Evolutionary conservation across 2,329 filamentous ascomycete species (phyloP).

Genomic region (Colletotrichum falcatum): DNA sequence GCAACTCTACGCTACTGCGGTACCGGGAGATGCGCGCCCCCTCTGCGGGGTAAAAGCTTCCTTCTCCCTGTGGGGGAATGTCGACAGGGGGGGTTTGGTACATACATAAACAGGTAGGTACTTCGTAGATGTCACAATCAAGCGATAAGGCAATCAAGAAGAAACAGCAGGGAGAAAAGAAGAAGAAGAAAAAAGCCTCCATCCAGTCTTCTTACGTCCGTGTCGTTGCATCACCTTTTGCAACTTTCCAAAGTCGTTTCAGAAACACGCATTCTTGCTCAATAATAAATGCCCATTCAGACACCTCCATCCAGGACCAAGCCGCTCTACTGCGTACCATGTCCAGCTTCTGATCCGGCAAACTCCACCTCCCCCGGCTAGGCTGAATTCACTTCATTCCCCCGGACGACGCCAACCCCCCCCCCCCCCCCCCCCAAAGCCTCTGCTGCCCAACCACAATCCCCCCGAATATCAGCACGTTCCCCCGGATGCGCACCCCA

Average conservation of each 20-base stretch:
- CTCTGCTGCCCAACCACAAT: slow-evolving; percentile 26
- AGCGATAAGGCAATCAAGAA: neutral
- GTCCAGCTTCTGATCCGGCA: neutral
- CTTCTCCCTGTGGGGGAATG: slow-evolving; percentile 21
- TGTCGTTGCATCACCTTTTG: neutral
- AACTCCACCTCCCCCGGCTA: neutral
- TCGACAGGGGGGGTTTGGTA: slow-evolving; percentile 35
- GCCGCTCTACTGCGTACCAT: neutral
- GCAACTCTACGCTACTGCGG: slow-evolving; percentile 5
- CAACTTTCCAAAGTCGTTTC: neutral
- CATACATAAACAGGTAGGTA: no score
- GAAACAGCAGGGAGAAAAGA: no score
- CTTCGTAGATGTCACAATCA: slow-evolving; percentile 6
- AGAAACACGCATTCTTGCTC: neutral
- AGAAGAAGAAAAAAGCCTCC: neutral
- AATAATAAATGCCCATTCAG: neutral
- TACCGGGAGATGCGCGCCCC: slow-evolving; percentile 29
- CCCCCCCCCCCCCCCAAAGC: no score
- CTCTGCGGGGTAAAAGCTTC: slow-evolving; percentile 39
- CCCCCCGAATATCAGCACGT: slow-evolving; percentile 38
- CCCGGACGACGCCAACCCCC: slow-evolving; percentile 32
- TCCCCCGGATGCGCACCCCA: slow-evolving; percentile 29
- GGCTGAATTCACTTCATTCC: neutral
- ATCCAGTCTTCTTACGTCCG: neutral
- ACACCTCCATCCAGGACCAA: neutral